These are phyloP conservation scores for Tympanopsis confertula DNA, from an alignment of 2,329 filamentous ascomycete genomes.

Conservation along the genomic window DNA sequence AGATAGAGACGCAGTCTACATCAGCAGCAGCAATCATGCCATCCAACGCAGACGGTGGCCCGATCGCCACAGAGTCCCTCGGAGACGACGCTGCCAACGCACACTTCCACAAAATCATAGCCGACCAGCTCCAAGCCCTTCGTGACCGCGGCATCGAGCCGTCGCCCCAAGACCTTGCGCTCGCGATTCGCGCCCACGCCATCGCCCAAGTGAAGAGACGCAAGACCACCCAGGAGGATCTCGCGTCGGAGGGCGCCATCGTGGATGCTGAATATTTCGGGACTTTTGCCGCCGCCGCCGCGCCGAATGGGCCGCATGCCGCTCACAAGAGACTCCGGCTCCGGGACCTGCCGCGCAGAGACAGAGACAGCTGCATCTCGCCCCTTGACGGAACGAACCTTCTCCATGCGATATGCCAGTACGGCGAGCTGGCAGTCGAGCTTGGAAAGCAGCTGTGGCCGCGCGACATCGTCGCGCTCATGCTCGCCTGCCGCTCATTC, in stretches of 20 bases:
- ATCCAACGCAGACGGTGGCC: not conserved
- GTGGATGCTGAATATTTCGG: too few relatives aligned
- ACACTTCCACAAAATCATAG: not conserved
- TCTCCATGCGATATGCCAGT: slow-evolving; percentile 27
- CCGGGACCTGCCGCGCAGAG: not conserved
- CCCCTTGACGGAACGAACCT: slow-evolving; percentile 21
- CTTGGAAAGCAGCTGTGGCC: slow-evolving; percentile 41
- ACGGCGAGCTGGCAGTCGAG: slow-evolving; percentile 39
- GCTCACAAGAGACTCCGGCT: slow-evolving; percentile 3
- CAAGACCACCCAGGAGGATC: not conserved
- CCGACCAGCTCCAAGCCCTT: not conserved
- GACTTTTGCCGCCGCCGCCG: too few relatives aligned
- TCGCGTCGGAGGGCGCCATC: not conserved
- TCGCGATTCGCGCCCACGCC: not conserved
- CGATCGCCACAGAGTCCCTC: not conserved
- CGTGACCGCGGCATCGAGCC: not conserved
- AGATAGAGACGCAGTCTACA: too few relatives aligned
- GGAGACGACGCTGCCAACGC: not conserved
- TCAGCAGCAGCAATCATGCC: too few relatives aligned
- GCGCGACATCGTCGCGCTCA: slow-evolving; percentile 49
- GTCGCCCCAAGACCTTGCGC: not conserved
- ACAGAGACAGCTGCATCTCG: not conserved
- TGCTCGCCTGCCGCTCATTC: slow-evolving; percentile 51
- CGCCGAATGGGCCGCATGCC: too few relatives aligned
- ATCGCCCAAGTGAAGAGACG: not conserved